A percentile compares a stretch with the other conserved stretches of the same genome.
Conservation (phyloP, 2,329 filamentous ascomycete species). For the Neurospora sp. region DNA sequence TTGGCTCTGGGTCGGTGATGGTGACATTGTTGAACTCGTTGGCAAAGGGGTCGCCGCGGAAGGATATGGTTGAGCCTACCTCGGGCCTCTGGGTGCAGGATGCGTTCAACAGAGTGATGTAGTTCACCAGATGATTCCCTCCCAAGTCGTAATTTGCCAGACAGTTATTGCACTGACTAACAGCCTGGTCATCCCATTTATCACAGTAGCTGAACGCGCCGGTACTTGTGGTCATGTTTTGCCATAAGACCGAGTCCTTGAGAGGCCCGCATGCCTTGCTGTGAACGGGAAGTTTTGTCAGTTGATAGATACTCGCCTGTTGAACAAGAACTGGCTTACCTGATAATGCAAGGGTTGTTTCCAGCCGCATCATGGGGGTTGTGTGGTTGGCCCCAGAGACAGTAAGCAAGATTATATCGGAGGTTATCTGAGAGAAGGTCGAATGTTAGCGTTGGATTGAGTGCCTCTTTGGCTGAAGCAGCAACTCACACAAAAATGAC, state of each 20-base stretch:
- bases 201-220: slow-evolving; percentile 46
- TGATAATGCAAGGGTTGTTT: slow-evolving; percentile 41
- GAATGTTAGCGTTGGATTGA: slow-evolving; percentile 11
- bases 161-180: slow-evolving; percentile 39
- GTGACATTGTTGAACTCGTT: slow-evolving; percentile 28
- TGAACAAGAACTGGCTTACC: slow-evolving; percentile 26
- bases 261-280: slow-evolving; percentile 46
- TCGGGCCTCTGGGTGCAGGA: slow-evolving; percentile 44
- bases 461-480: not conserved
- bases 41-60: slow-evolving; percentile 45
- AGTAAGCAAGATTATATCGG: slow-evolving; percentile 45
- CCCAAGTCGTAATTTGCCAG: slow-evolving; percentile 21
- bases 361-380: slow-evolving; percentile 26
- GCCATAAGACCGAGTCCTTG: slow-evolving; percentile 34
- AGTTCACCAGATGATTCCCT: slow-evolving; percentile 42
- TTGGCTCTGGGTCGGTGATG: slow-evolving; percentile 38
- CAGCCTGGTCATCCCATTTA: slow-evolving; percentile 31
- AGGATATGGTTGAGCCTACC: slow-evolving; percentile 36
- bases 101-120: slow-evolving; percentile 42
- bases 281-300: not conserved
- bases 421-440: slow-evolving; percentile 39
- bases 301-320: not conserved
- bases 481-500: slow-evolving; percentile 43
- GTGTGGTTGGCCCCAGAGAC: slow-evolving; percentile 40
- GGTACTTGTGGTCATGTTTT: slow-evolving; percentile 36